Conservation (phyloP, 495 filamentous ascomycete genomes). For the Hypomontagnella submonticulosa region DNA sequence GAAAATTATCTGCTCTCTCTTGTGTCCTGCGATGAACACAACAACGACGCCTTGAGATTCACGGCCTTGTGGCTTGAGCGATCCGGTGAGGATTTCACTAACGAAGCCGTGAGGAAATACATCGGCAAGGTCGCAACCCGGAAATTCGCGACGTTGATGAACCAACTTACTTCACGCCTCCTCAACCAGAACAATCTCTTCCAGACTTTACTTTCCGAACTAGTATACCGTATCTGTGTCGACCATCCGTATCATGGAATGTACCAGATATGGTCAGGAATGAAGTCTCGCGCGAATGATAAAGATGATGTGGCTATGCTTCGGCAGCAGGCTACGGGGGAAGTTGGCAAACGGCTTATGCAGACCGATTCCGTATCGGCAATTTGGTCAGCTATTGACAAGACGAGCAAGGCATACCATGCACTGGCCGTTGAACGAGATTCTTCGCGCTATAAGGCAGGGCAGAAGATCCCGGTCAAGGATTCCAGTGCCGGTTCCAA, state of each 20-base stretch:
- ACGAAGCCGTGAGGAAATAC: constrained; percentile 76
- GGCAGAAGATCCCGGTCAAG: constrained; percentile 69
- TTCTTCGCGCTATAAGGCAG: constrained; percentile 68
- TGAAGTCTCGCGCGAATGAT: constrained; percentile 68
- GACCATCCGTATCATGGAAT: constrained; percentile 97
- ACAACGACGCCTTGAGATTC: constrained; percentile 92
- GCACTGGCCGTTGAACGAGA: constrained; percentile 75
- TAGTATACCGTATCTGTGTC: constrained; percentile 82
- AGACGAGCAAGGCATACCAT: constrained; percentile 78
- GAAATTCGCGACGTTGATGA: constrained; percentile 94
- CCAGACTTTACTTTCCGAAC: constrained; percentile 73
- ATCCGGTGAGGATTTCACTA: constrained; percentile 74
- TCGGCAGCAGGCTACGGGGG: constrained; percentile 75
- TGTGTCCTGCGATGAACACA: constrained; percentile 83
- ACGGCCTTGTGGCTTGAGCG: constrained; percentile 94
- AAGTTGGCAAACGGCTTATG: constrained; percentile 68
- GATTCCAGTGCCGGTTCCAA: constrained; percentile 65
- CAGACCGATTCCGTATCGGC: constrained; percentile 55
- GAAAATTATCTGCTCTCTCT: constrained; percentile 93
- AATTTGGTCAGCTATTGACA: constrained; percentile 75
- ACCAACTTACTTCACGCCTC: constrained; percentile 91
- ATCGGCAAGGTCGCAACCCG: constrained; percentile 80
- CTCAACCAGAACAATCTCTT: constrained; percentile 75
- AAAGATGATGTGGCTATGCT: constrained; percentile 79
- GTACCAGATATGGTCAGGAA: constrained; percentile 91